Base-by-base conservation (phyloP, 495 filamentous ascomycete species). In the Penicillium pancosmium region DNA sequence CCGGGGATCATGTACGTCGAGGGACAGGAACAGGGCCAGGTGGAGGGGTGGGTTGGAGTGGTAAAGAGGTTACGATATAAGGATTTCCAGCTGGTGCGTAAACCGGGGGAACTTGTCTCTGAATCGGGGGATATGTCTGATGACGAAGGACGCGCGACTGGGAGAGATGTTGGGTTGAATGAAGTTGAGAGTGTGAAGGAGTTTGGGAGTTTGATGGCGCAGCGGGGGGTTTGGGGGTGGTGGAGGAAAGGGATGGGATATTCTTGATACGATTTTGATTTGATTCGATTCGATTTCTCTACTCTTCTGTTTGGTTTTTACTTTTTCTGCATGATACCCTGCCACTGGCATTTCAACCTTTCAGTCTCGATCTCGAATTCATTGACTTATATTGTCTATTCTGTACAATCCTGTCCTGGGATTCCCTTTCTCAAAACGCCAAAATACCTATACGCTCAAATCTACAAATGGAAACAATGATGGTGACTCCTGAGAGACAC, bases 1-100 rank as follows among this genome's bases (percentile, higher is more conserved):
- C 89, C 89, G 0, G 90, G 88, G 9, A 87, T 92, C 60, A 91
- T 92, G 87, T 90, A 91, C 68, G 88, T 86, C 46, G 86, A 91
- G 67, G 86, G 85, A 3, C 63, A 62, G 18, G 80, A 82, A 16
- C 78, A 82, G 60, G 70, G 68, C 41, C 73, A 73, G 8, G 79
- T 81, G 3, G 73, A 74, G 53, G 70, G 75, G n/a, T 88, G 85
- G 85, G 80, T 87, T 5, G 73, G 68, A 15, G 71, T 73, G 21
- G 85, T 88, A 38, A 79, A 76, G 48, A 75, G 69, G 33, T 52
- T 83, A 36, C 65, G 75, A 5, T 83, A 83, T 54, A 82, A 81
- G 55, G 79, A 81, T 52, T 83, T 78, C 52, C 78, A 80, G 59
- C 68, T 81, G 43, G 74, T 79, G 5, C 64, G 64, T n/a, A 56